Percentiles rank a stretch among this genome's conserved stretches.
phyloP scores from a whole-genome alignment of 257 asterid species.

The Agastache rugosa region DNA sequence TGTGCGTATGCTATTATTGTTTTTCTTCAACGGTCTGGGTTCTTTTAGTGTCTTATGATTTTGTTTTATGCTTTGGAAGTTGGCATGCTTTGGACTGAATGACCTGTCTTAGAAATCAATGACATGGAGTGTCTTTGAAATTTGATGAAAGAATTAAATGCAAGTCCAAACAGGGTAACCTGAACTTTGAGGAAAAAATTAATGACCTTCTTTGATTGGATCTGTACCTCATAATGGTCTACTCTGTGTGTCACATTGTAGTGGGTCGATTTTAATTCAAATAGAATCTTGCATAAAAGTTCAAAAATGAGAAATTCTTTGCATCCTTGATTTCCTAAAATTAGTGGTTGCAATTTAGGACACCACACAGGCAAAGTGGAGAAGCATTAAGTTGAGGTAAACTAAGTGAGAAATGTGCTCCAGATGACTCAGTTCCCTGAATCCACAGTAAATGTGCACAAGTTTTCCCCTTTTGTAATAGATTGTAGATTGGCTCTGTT shows the following conservation, averaged over 20 bases:
- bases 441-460: background rate
- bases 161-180: no score
- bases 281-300: no score
- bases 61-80: background rate
- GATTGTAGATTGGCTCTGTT: no score
- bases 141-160: background rate
- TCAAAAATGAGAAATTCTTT: no score
- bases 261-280: no score
- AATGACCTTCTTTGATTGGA: background rate
- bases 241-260: background rate
- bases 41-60: background rate
- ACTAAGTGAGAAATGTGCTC: background rate
- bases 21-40: background rate
- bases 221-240: background rate
- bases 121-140: background rate
- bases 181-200: background rate
- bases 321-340: background rate
- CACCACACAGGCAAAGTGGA: background rate
- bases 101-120: background rate
- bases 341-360: background rate
- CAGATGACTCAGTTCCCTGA: background rate
- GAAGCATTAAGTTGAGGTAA: background rate
- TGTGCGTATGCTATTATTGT: background rate
- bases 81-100: background rate
- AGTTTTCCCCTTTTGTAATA: no score